Evolutionary conservation across 2,329 filamentous ascomycete genomes (phyloP), one percentile per base, ranked within the genome.

Genomic region (Daldinia eschscholtzii): DNA sequence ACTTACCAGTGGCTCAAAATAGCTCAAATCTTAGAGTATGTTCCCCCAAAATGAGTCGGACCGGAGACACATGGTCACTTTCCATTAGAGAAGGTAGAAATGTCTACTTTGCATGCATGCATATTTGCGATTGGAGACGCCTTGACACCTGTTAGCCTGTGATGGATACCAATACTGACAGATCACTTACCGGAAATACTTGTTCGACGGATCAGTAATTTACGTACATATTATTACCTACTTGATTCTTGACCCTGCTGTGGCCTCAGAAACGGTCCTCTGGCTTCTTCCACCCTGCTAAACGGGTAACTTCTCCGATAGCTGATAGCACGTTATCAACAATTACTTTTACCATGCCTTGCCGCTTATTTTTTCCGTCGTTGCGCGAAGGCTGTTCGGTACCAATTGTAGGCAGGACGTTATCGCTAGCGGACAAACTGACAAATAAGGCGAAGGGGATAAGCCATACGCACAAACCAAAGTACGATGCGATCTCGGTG

Each of bases 361-460:
- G 88, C 13, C 88, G 85, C 76, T 83, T 85, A 64, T 77, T 80
- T 77, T 85, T 86, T 63, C 82, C 82, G 57, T 83, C 81, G 26
- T 82, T 83, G 12, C 80, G 81, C 7, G 81, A 78, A 2, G 87
- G 85, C 59, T 86, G 84, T 71, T 94, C 92, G 55, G 89, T 93
- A 12, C 93, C 93, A 87, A 98, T 98, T 6, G 91, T 97, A 0
- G 96, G 96, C 58, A 99, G 83, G 3, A 98, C 93, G 77, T 98
- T 98, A 78, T 99, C 96, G 61, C 94, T 93, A 0, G 96, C 96
- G 18, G 93, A 97, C 46, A 99, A 82, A 76, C 93, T 97, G 57
- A 99, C 95, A 77, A 99, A 99, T 13, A 99, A 86, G 15, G 94
- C 90, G 78, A 99, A 99, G 0, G 96, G 96, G 0, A 98, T 93